phyloP scores from a whole-genome alignment of 2,329 filamentous ascomycete species.

The Colletotrichum theobromicola region DNA sequence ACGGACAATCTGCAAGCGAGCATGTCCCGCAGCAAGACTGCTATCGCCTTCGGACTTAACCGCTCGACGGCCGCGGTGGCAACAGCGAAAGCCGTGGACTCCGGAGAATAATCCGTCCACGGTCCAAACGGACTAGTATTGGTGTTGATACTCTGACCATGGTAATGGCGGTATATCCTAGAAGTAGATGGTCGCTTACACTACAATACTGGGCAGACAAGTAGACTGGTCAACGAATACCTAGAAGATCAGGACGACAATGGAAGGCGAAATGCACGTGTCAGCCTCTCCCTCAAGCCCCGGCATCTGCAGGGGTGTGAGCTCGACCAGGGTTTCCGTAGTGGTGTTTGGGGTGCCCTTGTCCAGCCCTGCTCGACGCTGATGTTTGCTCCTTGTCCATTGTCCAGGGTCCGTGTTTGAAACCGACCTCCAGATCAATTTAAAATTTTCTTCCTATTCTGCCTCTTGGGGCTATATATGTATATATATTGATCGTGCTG shows the following conservation, averaged over 20 bases:
- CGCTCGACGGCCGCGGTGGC: not conserved
- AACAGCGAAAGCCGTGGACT: not conserved
- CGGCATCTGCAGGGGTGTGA: constrained; percentile 13
- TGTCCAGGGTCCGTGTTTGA: constrained; percentile 8
- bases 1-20: not conserved
- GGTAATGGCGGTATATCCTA: not conserved
- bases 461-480: not conserved
- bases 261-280: not conserved
- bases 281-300: constrained; percentile 9
- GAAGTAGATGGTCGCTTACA: not conserved
- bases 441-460: not conserved
- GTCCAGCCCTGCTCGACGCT: constrained; percentile 4
- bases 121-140: not conserved
- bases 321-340: constrained; percentile 6
- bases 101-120: not conserved
- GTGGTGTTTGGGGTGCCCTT: constrained; percentile 8
- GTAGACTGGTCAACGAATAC: not conserved
- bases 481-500: no score
- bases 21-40: no score
- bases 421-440: constrained; percentile 5
- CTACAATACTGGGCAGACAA: no score
- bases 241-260: not conserved
- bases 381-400: not conserved
- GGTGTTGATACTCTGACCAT: not conserved
- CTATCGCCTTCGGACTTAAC: not conserved